Conservation (phyloP, 2,329 filamentous ascomycete species). For the Fusarium anthophilum region DNA sequence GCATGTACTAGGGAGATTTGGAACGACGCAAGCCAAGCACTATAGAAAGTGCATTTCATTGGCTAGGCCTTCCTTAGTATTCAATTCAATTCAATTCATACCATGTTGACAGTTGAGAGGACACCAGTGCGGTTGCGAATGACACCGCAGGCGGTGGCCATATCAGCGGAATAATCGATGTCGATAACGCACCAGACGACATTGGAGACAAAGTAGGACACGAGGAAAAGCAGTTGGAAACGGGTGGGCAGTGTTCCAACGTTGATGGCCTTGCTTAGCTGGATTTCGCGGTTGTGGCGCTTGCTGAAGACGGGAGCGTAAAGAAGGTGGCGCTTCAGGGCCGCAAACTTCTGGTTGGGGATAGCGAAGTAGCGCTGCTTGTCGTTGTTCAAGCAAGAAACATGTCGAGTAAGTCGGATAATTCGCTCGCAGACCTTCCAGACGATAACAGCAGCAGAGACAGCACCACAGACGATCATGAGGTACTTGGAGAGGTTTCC, state of each 20-base stretch:
- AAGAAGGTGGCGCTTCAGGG: conserved; percentile 77
- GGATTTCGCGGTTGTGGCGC: conserved; percentile 71
- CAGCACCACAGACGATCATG: conserved; percentile 69
- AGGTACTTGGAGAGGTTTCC: conserved; percentile 68
- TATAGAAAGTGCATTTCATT: not conserved
- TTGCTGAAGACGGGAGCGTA: conserved; percentile 72
- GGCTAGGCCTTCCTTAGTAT: not conserved
- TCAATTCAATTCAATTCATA: conserved; percentile 44
- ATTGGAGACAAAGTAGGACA: conserved; percentile 66
- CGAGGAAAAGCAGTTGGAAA: conserved; percentile 66
- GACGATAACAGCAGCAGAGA: conserved; percentile 70
- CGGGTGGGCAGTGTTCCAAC: conserved; percentile 69
- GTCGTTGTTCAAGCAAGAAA: conserved; percentile 81
- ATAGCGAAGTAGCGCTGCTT: conserved; percentile 81
- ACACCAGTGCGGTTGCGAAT: conserved; percentile 76
- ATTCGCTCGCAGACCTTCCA: conserved; percentile 72
- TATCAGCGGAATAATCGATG: conserved; percentile 64
- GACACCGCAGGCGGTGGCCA: conserved; percentile 56
- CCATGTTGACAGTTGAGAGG: conserved; percentile 79
- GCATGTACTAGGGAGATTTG: not conserved
- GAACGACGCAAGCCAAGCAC: not conserved
- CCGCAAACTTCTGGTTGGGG: conserved; percentile 63
- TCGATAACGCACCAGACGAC: conserved; percentile 73
- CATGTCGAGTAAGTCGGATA: conserved; percentile 74
- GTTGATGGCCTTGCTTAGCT: conserved; percentile 65